These are phyloP conservation scores for Calvatia gigantea DNA, from an alignment of 768 basidiomycete genomes.

Conservation along the genomic window DNA sequence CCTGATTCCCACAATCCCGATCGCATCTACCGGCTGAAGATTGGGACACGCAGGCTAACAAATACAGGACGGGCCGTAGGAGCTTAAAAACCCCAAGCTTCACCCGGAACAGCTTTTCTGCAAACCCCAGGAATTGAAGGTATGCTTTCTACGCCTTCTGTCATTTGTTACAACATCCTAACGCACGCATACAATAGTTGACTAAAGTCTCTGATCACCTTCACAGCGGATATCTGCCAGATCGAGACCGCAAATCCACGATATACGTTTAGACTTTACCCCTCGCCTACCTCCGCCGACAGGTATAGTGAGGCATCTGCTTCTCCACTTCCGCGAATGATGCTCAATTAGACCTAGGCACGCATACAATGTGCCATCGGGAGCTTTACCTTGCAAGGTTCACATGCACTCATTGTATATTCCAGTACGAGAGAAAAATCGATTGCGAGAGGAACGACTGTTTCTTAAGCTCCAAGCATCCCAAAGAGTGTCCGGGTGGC, in stretches of 20 bases:
- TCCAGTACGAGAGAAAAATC: slow-evolving; percentile 36
- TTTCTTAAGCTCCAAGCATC: slow-evolving; percentile 46
- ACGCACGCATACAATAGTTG: background rate
- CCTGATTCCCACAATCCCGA: slow-evolving; percentile 9
- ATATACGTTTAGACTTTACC: slow-evolving; percentile 15
- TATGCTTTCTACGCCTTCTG: background rate
- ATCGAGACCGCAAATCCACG: slow-evolving; percentile 9
- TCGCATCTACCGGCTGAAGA: slow-evolving; percentile 1
- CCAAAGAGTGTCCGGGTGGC: slow-evolving; percentile 35
- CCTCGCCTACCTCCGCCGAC: slow-evolving; percentile 57
- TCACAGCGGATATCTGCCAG: slow-evolving; percentile 9
- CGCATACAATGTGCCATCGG: slow-evolving; percentile 60
- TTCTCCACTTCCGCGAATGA: slow-evolving; percentile 14
- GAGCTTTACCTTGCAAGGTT: slow-evolving; percentile 48
- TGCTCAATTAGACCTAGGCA: slow-evolving; percentile 20
- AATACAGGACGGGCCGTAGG: slow-evolving; percentile 10
- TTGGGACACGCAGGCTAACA: slow-evolving; percentile 2
- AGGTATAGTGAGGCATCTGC: slow-evolving; percentile 27
- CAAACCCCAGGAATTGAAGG: slow-evolving; percentile 7
- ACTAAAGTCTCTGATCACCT: slow-evolving; percentile 2
- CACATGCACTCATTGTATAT: slow-evolving; percentile 55
- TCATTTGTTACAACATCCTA: background rate
- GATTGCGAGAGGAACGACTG: slow-evolving; percentile 53
- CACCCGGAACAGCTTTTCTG: slow-evolving; percentile 9
- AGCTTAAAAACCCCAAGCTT: slow-evolving; percentile 9